Conservation (phyloP, 352 stramenopile genomes). For the Chrysophaeum taylorii region DNA sequence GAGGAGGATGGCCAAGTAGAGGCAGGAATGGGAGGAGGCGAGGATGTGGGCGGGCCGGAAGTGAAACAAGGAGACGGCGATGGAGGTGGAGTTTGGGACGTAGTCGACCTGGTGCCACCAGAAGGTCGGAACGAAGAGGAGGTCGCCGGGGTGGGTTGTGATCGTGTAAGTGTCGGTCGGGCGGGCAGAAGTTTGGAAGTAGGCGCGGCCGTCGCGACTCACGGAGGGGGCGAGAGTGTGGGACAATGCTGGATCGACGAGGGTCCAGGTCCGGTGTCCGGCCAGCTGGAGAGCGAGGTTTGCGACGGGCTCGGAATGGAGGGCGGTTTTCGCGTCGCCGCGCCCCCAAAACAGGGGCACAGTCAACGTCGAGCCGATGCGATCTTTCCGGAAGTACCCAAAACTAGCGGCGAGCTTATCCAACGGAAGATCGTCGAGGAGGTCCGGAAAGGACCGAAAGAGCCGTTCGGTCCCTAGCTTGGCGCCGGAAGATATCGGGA, state of each 20-base stretch:
- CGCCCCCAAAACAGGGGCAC: neutral
- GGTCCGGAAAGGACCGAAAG: neutral
- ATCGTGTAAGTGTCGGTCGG: no score
- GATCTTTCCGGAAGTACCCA: neutral
- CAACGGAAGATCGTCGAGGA: neutral
- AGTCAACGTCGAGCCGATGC: neutral
- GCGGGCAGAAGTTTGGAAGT: no score
- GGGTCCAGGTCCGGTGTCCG: constrained; percentile 40
- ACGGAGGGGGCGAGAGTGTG: constrained; percentile 32
- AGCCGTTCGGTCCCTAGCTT: neutral
- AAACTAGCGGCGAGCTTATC: no score
- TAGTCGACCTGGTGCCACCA: constrained; percentile 59
- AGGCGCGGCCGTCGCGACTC: constrained; percentile 42
- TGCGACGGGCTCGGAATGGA: constrained; percentile 50
- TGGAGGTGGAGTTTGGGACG: constrained; percentile 27
- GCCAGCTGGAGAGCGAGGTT: constrained; percentile 48
- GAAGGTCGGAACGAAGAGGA: constrained; percentile 44
- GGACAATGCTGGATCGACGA: constrained; percentile 38
- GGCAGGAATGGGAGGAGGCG: no score
- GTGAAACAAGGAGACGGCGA: constrained; percentile 55
- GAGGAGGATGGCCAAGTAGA: constrained; percentile 45
- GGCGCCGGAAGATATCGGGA: neutral
- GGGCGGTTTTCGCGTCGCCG: constrained; percentile 24
- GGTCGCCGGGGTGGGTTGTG: constrained; percentile 40
- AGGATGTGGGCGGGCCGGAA: constrained; percentile 47